A percentile compares a stretch with the other conserved stretches of the same genome.
Conservation (phyloP, 306 rosid species). For the Luffa aegyptiaca region DNA sequence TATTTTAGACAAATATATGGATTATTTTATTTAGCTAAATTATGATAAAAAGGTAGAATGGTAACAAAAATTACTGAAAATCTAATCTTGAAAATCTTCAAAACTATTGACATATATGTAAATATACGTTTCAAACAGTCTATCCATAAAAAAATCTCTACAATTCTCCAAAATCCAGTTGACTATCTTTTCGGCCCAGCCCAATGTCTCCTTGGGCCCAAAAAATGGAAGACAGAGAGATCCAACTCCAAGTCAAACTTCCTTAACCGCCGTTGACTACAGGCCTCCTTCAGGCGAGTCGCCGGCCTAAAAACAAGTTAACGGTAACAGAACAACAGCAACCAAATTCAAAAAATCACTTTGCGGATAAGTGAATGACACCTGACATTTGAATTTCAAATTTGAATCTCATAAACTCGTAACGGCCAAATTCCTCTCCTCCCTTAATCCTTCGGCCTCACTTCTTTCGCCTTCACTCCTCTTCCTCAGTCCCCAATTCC, state of each 20-base stretch:
- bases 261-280: background rate
- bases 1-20: too few relatives aligned
- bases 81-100: too few relatives aligned
- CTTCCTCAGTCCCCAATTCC: slow-evolving; percentile 7
- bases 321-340: background rate
- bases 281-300: background rate
- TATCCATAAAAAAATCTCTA: too few relatives aligned
- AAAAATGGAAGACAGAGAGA: background rate
- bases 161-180: too few relatives aligned
- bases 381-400: slow-evolving; percentile 10
- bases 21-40: too few relatives aligned
- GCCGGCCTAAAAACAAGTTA: background rate
- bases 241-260: background rate
- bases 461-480: background rate
- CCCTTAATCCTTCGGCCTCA: background rate
- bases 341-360: slow-evolving; percentile 5
- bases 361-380: background rate
- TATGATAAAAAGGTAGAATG: too few relatives aligned
- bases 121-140: too few relatives aligned
- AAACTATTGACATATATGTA: too few relatives aligned
- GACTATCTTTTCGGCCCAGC: background rate
- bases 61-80: too few relatives aligned
- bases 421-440: slow-evolving; percentile 8
- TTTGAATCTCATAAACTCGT: background rate
- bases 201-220: background rate